These are phyloP conservation scores for Miscanthus lutarioriparius DNA, from an alignment of 176 grass and related monocot species.

Conservation along the genomic window DNA sequence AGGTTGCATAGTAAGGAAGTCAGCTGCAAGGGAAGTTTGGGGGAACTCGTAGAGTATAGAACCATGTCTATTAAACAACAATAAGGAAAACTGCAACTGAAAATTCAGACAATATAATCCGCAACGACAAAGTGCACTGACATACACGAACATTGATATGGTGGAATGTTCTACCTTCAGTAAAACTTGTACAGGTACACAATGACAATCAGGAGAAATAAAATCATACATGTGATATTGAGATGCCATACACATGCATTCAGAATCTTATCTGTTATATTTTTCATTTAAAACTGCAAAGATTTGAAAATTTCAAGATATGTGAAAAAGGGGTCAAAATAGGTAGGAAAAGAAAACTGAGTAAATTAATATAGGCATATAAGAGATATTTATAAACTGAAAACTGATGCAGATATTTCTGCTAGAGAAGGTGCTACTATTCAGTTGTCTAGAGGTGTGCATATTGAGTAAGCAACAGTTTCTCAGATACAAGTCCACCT, in stretches of 20 bases:
- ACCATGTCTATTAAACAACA: background rate
- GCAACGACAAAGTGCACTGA: too few relatives aligned
- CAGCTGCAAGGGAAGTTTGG: background rate
- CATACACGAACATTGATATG: background rate
- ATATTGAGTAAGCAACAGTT: background rate
- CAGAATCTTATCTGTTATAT: background rate
- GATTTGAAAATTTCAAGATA: background rate
- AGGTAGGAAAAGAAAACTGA: background rate
- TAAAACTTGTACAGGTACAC: background rate
- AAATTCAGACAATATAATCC: background rate
- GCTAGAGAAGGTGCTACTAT: background rate
- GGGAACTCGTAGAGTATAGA: background rate
- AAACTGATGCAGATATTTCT: background rate
- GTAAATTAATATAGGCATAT: background rate
- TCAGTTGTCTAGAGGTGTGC: background rate
- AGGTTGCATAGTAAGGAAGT: background rate
- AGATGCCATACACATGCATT: background rate
- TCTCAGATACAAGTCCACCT: background rate
- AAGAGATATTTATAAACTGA: background rate
- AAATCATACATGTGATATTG: constrained; percentile 32
- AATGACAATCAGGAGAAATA: background rate
- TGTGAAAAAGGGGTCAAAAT: background rate
- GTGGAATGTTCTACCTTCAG: background rate
- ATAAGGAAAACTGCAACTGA: background rate
- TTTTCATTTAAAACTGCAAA: background rate